Conservation (phyloP, 345 rosid genomes). For the Lepidium didymum region DNA sequence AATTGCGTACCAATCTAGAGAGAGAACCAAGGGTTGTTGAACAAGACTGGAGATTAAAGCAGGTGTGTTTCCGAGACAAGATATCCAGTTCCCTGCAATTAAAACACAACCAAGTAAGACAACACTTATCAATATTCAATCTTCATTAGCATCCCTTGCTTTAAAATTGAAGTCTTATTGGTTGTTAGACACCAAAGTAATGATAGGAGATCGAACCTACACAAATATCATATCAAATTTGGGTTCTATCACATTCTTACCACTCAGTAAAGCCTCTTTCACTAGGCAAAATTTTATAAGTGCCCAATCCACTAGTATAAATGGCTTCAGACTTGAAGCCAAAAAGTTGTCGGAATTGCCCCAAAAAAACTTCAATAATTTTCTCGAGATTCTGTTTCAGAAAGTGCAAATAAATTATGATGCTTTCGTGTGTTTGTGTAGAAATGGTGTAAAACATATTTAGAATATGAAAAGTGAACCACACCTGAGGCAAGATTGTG, state of each 20-base stretch:
- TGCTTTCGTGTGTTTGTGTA: neutral
- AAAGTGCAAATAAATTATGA: slow-evolving; percentile 5
- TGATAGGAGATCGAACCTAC: neutral
- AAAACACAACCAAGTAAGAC: neutral
- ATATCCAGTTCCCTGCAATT: slow-evolving; percentile 81
- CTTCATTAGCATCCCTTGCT: neutral
- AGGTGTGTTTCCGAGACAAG: slow-evolving; percentile 71
- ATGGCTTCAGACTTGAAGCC: slow-evolving; percentile 61
- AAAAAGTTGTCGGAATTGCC: slow-evolving; percentile 84
- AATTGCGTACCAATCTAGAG: slow-evolving; percentile 66
- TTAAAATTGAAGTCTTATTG: neutral
- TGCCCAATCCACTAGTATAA: slow-evolving; percentile 51
- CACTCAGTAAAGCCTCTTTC: slow-evolving; percentile 90
- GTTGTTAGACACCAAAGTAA: neutral
- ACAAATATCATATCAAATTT: neutral
- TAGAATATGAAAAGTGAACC: neutral
- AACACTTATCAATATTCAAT: neutral
- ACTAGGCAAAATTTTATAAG: slow-evolving; percentile 55
- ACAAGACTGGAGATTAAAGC: slow-evolving; percentile 84
- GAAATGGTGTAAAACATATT: neutral
- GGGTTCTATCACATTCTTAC: slow-evolving; percentile 32
- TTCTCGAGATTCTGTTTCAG: slow-evolving; percentile 64
- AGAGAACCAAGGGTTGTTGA: slow-evolving; percentile 87
- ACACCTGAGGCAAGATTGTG: slow-evolving; percentile 53
- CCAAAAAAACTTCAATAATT: slow-evolving; percentile 81